These are phyloP conservation scores for Heliocybe sulcata DNA, from an alignment of 1,284 basidiomycete species.

Conservation along the genomic window DNA sequence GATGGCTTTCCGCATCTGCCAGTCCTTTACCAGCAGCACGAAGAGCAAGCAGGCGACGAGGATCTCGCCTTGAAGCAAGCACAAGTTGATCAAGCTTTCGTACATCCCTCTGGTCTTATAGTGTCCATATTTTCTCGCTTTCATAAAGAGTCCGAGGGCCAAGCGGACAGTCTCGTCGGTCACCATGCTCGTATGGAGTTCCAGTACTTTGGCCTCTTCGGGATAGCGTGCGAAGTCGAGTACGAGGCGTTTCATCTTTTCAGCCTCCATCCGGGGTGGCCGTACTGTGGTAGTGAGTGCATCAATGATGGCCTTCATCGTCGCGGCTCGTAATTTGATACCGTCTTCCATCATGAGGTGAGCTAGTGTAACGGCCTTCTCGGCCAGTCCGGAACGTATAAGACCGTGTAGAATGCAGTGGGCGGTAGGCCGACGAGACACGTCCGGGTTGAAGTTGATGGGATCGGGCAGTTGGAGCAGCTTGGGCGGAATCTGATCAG, in stretches of 20 bases:
- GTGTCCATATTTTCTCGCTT: constrained; percentile 47
- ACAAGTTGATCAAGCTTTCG: constrained; percentile 49
- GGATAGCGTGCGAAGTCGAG: constrained; percentile 9
- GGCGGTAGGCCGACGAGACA: constrained; percentile 50
- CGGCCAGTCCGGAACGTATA: constrained; percentile 38
- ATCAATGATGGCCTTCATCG: constrained; percentile 38
- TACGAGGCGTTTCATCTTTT: constrained; percentile 10
- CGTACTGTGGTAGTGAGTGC: constrained; percentile 19
- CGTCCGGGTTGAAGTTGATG: constrained; percentile 38
- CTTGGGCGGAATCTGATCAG: background rate
- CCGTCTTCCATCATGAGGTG: constrained; percentile 45
- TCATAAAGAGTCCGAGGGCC: constrained; percentile 44
- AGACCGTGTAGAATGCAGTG: constrained; percentile 61
- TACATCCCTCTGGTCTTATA: constrained; percentile 53
- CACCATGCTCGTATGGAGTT: constrained; percentile 19
- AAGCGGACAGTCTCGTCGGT: constrained; percentile 32
- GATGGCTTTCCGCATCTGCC: constrained; percentile 30
- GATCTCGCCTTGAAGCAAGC: constrained; percentile 69
- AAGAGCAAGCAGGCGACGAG: constrained; percentile 65
- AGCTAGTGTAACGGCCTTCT: constrained; percentile 42
- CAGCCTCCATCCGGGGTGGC: constrained; percentile 18
- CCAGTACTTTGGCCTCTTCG: constrained; percentile 11
- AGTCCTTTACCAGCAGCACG: constrained; percentile 57
- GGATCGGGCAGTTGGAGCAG: constrained; percentile 17
- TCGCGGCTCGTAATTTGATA: constrained; percentile 36